phyloP scores from a whole-genome alignment of 1,139 yeast species.

The Schwanniomyces etchellsii region DNA sequence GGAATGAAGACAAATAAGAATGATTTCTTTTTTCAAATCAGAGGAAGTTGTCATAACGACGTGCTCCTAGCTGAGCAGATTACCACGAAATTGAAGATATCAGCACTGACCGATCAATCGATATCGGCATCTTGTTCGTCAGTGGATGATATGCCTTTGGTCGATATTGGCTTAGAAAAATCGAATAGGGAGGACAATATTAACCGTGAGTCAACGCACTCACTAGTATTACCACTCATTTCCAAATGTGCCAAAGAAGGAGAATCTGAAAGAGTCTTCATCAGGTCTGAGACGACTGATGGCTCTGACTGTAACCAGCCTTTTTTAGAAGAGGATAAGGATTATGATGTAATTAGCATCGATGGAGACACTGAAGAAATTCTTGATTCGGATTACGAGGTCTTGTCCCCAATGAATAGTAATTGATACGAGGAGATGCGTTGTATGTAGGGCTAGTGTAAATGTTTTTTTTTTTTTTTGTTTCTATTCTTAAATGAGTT shows the following conservation, averaged over 20 bases:
- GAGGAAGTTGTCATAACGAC: too few relatives aligned
- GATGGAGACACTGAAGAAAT: slow-evolving; percentile 18
- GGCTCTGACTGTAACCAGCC: neutral
- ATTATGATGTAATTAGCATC: slow-evolving; percentile 30
- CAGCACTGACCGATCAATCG: neutral
- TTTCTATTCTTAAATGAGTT: too few relatives aligned
- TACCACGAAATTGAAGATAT: neutral
- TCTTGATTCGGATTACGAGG: slow-evolving; percentile 32
- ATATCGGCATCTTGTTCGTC: neutral
- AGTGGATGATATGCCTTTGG: neutral
- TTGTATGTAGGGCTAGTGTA: too few relatives aligned
- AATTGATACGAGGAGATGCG: too few relatives aligned
- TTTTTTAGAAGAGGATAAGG: slow-evolving; percentile 12
- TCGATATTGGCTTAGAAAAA: too few relatives aligned
- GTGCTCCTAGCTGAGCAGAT: neutral
- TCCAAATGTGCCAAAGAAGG: too few relatives aligned
- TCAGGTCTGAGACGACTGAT: neutral
- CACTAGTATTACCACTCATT: neutral
- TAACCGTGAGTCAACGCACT: neutral
- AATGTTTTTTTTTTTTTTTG: too few relatives aligned
- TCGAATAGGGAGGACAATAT: too few relatives aligned
- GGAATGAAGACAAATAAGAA: too few relatives aligned
- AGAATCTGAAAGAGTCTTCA: too few relatives aligned
- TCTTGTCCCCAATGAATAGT: slow-evolving; percentile 27
- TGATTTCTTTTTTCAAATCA: too few relatives aligned